Evolutionary conservation across 2,329 filamentous ascomycete species (phyloP), one percentile per base, ranked within the genome.

Genomic region (Cordyceps tenuipes): DNA sequence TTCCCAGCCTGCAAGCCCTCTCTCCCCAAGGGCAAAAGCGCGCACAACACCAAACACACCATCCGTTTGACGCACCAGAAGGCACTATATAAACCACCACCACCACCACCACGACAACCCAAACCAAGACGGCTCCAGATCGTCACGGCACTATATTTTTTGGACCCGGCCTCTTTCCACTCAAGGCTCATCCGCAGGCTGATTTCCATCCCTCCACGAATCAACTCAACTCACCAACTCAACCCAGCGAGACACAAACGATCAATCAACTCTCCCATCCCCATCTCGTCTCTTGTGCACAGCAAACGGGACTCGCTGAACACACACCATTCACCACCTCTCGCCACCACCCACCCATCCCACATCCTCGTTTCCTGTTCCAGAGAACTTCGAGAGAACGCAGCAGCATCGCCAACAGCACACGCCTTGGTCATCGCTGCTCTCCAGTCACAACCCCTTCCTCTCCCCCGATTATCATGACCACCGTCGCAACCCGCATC

Each of bases 401-500:
- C 54, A 57, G 54, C 31, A 46, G 10, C 41, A 19, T 44, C 34
- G 19, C 31, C 34, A 36, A 10, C 34, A 36, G 34, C 34, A 36
- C 7, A 36, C 34, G 34, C 34, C 34, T n/a, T 43, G 39, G n/a
- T 21, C 23, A 26, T 50, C 23, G 56, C 56, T 58, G 56, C 47
- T 58, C 47, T 34, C 17, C 48, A 41, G 17, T 26, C 3, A 7
- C 26, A 6, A 36, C 56, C 47, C 26, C 47, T 21, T 23, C n/a
- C 39, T 29, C 12, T 29, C 36, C 17, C 47, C 41, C 49, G 15
- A 59, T 12, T 59, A 59, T 59, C 57, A 59, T 59, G 57, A 59
- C 49, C 48, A 34, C 49, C 57, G 41, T 53, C 39, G 43, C 57
- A 52, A 59, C 53, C 49, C 49, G n/a, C 41, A 46, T 47, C 8